Conservation (phyloP, 2,329 filamentous ascomycete species). For the Bipolaris bicolor region DNA sequence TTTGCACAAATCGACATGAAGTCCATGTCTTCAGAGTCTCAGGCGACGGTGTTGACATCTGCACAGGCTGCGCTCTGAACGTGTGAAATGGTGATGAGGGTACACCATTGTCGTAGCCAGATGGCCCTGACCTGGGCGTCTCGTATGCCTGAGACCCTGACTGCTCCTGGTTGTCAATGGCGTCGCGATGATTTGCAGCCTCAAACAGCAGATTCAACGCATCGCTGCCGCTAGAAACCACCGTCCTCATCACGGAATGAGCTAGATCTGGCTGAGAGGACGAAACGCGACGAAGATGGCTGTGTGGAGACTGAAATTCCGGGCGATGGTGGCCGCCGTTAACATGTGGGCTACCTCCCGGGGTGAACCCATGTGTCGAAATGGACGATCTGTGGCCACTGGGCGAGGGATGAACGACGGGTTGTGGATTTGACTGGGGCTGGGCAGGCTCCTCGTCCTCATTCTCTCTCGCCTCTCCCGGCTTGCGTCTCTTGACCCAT, state of each 20-base stretch:
- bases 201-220: slow-evolving; percentile 61
- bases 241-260: slow-evolving; percentile 54
- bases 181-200: slow-evolving; percentile 52
- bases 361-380: slow-evolving; percentile 33
- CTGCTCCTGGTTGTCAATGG: slow-evolving; percentile 42
- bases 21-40: slow-evolving; percentile 56
- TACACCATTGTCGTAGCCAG: slow-evolving; percentile 30
- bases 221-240: slow-evolving; percentile 62
- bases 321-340: slow-evolving; percentile 30
- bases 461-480: slow-evolving; percentile 35
- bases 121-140: slow-evolving; percentile 41
- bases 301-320: slow-evolving; percentile 39
- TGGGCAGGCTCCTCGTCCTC: slow-evolving; percentile 26
- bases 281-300: slow-evolving; percentile 40
- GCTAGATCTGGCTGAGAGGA: slow-evolving; percentile 45
- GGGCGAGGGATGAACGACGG: slow-evolving; percentile 25
- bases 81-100: slow-evolving; percentile 41
- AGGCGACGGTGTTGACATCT: slow-evolving; percentile 48
- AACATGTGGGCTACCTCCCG: slow-evolving; percentile 34
- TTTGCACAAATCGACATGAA: slow-evolving; percentile 59
- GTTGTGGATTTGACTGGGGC: slow-evolving; percentile 16
- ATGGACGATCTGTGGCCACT: slow-evolving; percentile 32
- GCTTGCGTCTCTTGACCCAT: slow-evolving; percentile 48
- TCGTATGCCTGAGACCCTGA: slow-evolving; percentile 48
- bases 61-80: slow-evolving; percentile 45